A percentile compares a stretch with the other conserved stretches of the same genome.
Conservation (phyloP, 768 basidiomycete species). For the Boletus coccyginus region DNA sequence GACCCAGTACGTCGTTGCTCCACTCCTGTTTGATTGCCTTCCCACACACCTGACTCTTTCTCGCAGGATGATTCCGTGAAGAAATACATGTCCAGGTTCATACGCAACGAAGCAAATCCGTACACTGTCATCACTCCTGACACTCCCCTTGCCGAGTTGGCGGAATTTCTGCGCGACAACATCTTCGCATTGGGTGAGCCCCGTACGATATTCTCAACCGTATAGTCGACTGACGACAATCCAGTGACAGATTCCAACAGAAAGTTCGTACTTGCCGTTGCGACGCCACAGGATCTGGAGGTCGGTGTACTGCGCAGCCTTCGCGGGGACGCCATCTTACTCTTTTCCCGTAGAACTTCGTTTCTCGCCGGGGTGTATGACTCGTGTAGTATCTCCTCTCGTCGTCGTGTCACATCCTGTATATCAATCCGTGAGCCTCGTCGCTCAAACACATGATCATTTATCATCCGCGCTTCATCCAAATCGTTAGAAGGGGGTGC, state of each 20-base stretch:
- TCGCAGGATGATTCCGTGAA: constrained; percentile 67
- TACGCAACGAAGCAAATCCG: constrained; percentile 57
- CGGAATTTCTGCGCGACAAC: constrained; percentile 68
- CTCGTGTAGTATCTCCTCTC: background rate
- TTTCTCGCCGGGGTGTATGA: constrained; percentile 29
- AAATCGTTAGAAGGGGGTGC: background rate
- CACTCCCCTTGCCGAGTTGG: constrained; percentile 78
- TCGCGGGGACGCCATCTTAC: background rate
- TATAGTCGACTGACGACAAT: background rate
- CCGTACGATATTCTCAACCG: background rate
- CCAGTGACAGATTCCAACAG: constrained; percentile 79
- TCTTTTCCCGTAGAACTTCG: constrained; percentile 22
- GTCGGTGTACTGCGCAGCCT: background rate
- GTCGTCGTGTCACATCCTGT: background rate
- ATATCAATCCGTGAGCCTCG: background rate
- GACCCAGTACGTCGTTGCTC: constrained; percentile 51
- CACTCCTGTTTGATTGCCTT: background rate
- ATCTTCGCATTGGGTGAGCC: constrained; percentile 72
- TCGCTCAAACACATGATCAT: background rate
- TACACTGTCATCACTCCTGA: constrained; percentile 81
- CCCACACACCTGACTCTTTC: background rate
- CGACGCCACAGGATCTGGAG: constrained; percentile 74
- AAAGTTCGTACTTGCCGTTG: constrained; percentile 82
- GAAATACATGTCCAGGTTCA: constrained; percentile 72
- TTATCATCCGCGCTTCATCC: background rate